These are phyloP conservation scores for Alternaria metachromatica DNA, from an alignment of 2,329 filamentous ascomycete genomes.

Conservation along the genomic window DNA sequence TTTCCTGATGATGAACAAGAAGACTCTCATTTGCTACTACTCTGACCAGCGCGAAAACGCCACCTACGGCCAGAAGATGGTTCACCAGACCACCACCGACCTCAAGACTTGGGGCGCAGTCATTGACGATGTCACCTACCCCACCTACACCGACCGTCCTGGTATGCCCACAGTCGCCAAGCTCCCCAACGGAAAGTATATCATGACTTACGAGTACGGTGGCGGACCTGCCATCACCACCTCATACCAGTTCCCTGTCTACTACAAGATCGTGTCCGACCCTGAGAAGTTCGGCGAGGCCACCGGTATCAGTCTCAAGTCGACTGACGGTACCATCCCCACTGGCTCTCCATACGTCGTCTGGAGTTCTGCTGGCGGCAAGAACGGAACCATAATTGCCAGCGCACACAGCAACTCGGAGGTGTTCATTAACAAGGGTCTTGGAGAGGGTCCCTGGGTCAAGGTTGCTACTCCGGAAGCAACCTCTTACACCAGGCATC, in stretches of 20 bases:
- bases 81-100: slow-evolving; percentile 68
- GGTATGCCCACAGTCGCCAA: slow-evolving; percentile 70
- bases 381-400: slow-evolving; percentile 60
- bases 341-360: slow-evolving; percentile 59
- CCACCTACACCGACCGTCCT: slow-evolving; percentile 68
- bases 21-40: slow-evolving; percentile 70
- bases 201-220: slow-evolving; percentile 71
- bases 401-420: slow-evolving; percentile 49
- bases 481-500: slow-evolving; percentile 55
- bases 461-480: slow-evolving; percentile 52
- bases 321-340: slow-evolving; percentile 55
- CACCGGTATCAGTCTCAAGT: slow-evolving; percentile 51
- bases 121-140: slow-evolving; percentile 68
- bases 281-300: slow-evolving; percentile 56
- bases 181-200: slow-evolving; percentile 66
- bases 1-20: slow-evolving; percentile 66
- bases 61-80: slow-evolving; percentile 70
- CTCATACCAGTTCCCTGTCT: slow-evolving; percentile 57
- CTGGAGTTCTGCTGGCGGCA: slow-evolving; percentile 58
- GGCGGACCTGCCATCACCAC: slow-evolving; percentile 49
- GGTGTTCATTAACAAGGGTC: slow-evolving; percentile 57
- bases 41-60: slow-evolving; percentile 71
- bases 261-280: slow-evolving; percentile 58
- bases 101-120: slow-evolving; percentile 65
- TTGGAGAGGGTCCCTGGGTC: slow-evolving; percentile 56